Evolutionary conservation across 805 yeast species (phyloP), one percentile per base, ranked within the genome.

Genomic region (Cyberlindnera veronae): DNA sequence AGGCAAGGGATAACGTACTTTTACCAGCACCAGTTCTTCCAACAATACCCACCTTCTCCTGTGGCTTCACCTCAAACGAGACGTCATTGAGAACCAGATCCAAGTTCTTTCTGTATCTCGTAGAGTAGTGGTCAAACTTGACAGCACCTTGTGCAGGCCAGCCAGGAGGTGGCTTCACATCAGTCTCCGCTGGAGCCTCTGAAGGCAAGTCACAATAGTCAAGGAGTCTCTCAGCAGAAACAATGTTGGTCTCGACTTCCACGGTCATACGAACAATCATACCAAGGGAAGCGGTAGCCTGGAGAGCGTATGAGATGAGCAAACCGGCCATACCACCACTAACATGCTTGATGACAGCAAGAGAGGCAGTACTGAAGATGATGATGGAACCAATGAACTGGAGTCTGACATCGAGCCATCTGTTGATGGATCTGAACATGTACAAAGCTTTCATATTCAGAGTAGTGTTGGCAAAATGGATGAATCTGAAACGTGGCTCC

Each of bases 181-280:
- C 80, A 39, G 84, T 67, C 17, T 80, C 60, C 39, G 71, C 79
- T 1, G 93, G 86, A 7, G 97, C 98, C 67, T 93, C 99, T 14
- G 89, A 71, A 28, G 67, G 67, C 45, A 93, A 68, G 13, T 67
- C 62, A 27, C 95, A 77, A 61, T 90, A 91, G 62, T 91, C 99
- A 63, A 86, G 72, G 39, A 91, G 81, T 66, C 99, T 81, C 68
- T 91, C 99, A 32, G 93, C 96, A 15, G 95, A 85, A 28, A 93
- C 99, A 67, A 93, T 90, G 63, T 89, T 91, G 12, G 97, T 89
- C 64, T 93, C 99, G 33, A 93, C 96, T 54, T 93, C 99, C 32
- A 93, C 99, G 1, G 97, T 87, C 98, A 90, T 91, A 67, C 99
- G 77, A 22, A 93, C 98, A 64, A 93, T 88, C 97, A 97, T 90